Evolutionary conservation across 805 yeast species (phyloP).

Genomic region (Wickerhamomyces silvicola): DNA sequence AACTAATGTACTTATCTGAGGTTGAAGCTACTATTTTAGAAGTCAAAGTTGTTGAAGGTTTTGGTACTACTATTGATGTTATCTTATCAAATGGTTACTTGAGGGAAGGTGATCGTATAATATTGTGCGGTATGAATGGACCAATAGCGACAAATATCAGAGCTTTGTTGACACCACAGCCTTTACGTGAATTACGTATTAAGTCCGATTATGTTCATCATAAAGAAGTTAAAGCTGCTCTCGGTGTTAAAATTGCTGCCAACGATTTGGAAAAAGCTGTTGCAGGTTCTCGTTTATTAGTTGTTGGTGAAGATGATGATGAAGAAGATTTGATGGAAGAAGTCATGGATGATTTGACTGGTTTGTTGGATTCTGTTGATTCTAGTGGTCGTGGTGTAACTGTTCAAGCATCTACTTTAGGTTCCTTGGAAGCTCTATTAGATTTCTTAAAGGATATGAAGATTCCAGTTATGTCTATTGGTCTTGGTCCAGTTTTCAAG

Average conservation of each 20-base stretch:
- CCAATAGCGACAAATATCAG: conserved; percentile 95
- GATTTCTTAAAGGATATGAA: conserved; percentile 98
- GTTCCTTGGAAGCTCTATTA: conserved; percentile 93
- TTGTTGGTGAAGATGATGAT: conserved; percentile 95
- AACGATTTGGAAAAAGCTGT: conserved; percentile 97
- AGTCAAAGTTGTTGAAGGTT: conserved; percentile 97
- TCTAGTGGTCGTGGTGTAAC: conserved; percentile 94
- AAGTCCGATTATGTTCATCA: conserved; percentile 96
- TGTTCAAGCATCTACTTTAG: conserved; percentile 97
- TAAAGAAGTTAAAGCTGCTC: conserved; percentile 97
- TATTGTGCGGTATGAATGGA: conserved; percentile 96
- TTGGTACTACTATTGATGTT: conserved; percentile 98
- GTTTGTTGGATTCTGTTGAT: conserved; percentile 90
- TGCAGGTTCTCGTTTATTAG: conserved; percentile 94
- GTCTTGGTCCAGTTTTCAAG: conserved; percentile 96
- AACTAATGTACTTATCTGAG: conserved; percentile 89
- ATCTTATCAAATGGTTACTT: conserved; percentile 94
- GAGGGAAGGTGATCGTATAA: conserved; percentile 91
- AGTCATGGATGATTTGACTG: conserved; percentile 97
- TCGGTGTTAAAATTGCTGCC: conserved; percentile 98
- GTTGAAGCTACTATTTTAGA: conserved; percentile 95
- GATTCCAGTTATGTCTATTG: conserved; percentile 98
- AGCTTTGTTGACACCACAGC: conserved; percentile 96
- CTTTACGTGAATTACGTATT: conserved; percentile 90
- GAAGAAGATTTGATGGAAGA: conserved; percentile 97